These are phyloP conservation scores for Dioscorea alata DNA, from an alignment of 106 monocot species.

Conservation along the genomic window DNA sequence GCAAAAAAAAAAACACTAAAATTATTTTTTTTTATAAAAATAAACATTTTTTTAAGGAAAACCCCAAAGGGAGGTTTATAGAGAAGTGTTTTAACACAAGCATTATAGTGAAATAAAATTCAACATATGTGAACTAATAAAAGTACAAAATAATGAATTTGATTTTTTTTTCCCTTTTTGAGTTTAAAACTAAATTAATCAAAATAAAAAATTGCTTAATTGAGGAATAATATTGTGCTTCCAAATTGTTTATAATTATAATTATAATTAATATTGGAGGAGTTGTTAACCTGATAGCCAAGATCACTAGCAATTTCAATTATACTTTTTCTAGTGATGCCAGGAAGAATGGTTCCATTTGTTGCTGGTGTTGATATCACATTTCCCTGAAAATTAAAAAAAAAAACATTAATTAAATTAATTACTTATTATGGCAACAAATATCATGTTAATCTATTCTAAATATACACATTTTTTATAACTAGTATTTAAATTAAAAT, in stretches of 20 bases:
- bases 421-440: not conserved
- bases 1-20: no score
- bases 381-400: conserved; percentile 24
- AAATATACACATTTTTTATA: no score
- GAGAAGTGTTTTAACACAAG: no score
- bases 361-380: conserved; percentile 53
- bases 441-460: no score
- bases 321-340: conserved; percentile 74
- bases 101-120: not conserved
- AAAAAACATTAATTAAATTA: not conserved
- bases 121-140: not conserved
- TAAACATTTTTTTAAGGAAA: no score
- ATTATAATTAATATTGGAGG: not conserved
- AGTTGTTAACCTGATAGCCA: conserved; percentile 46
- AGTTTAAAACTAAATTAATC: not conserved
- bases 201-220: not conserved
- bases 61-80: no score
- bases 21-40: no score
- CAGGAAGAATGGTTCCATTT: conserved; percentile 62
- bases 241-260: not conserved
- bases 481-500: not conserved
- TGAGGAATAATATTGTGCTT: no score
- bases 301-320: conserved; percentile 50
- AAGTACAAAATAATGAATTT: not conserved
- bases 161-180: not conserved